phyloP scores from a whole-genome alignment of 805 yeast genomes.

The Saturnispora mendoncae region DNA sequence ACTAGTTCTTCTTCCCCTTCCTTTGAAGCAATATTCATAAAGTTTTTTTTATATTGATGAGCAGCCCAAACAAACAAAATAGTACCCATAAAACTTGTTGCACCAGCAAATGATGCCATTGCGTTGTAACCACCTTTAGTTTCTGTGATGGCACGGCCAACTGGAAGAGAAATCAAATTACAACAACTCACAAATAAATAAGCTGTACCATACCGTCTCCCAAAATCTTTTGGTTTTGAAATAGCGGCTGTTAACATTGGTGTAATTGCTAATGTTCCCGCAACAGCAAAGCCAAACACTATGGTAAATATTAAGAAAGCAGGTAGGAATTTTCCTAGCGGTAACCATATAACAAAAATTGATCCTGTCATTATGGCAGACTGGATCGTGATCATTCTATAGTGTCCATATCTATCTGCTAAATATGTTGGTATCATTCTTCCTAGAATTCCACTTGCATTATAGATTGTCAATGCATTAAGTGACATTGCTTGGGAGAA shows the following conservation, averaged over 20 bases:
- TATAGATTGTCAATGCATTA: slow-evolving; percentile 37
- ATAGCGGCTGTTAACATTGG: slow-evolving; percentile 65
- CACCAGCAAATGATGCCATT: slow-evolving; percentile 29
- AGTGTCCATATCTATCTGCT: slow-evolving; percentile 39
- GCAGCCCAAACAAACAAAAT: slow-evolving; percentile 11
- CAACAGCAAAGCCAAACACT: slow-evolving; percentile 34
- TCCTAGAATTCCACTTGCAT: slow-evolving; percentile 37
- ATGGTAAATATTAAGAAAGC: slow-evolving; percentile 45
- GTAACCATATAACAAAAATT: slow-evolving; percentile 50
- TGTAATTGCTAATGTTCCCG: slow-evolving; percentile 53
- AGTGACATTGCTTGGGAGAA: slow-evolving; percentile 34
- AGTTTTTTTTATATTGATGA: no score
- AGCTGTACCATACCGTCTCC: slow-evolving; percentile 64
- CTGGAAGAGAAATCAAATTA: slow-evolving; percentile 39
- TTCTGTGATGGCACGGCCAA: slow-evolving; percentile 30
- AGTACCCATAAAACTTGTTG: slow-evolving; percentile 22
- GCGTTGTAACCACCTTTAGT: slow-evolving; percentile 23
- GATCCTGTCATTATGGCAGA: slow-evolving; percentile 36
- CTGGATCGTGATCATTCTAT: slow-evolving; percentile 32
- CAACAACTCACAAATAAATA: slow-evolving; percentile 41
- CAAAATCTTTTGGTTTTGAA: slow-evolving; percentile 56
- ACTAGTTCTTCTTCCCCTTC: no score
- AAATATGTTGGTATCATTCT: slow-evolving; percentile 37
- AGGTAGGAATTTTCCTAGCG: slow-evolving; percentile 40
- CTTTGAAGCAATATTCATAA: no score